Conservation (phyloP, 257 asterid species). For the Solanum ossicruentum region DNA sequence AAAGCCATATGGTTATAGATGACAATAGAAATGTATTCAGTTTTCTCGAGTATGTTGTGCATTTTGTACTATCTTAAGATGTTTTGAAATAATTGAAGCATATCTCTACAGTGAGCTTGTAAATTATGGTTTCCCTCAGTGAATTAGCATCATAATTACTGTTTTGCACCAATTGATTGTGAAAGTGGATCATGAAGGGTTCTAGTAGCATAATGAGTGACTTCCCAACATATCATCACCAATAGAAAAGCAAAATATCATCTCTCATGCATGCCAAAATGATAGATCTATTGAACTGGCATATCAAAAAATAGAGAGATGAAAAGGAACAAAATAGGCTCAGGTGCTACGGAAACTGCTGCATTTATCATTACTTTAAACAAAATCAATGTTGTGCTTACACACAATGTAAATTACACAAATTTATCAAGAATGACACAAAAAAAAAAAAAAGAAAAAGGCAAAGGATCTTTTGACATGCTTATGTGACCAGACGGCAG, state of each 20-base stretch:
- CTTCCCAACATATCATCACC: not conserved
- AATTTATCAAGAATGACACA: slow-evolving; percentile 1
- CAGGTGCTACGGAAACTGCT: slow-evolving; percentile 15
- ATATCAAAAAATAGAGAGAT: not conserved
- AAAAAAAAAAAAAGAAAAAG: not conserved
- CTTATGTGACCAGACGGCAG: not conserved
- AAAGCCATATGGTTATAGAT: not conserved
- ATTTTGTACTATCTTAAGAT: not conserved
- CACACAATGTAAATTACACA: slow-evolving; percentile 26
- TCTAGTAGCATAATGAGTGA: not conserved
- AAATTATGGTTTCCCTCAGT: not conserved
- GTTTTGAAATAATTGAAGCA: not conserved
- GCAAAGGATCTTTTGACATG: not conserved
- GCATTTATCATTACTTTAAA: slow-evolving; percentile 11
- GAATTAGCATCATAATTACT: not conserved
- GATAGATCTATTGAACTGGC: not conserved
- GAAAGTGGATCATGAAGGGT: not conserved
- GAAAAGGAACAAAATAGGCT: not conserved
- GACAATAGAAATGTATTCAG: not conserved
- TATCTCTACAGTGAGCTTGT: not conserved
- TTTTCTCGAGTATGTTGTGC: not conserved
- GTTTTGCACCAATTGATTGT: not conserved
- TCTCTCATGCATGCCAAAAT: not conserved
- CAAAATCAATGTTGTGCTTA: slow-evolving; percentile 27
- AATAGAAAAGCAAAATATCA: not conserved